Evolutionary conservation across 83 land plant genomes (phyloP), one percentile per base, ranked within the genome.

Genomic region (Isoetes engelmannii): DNA sequence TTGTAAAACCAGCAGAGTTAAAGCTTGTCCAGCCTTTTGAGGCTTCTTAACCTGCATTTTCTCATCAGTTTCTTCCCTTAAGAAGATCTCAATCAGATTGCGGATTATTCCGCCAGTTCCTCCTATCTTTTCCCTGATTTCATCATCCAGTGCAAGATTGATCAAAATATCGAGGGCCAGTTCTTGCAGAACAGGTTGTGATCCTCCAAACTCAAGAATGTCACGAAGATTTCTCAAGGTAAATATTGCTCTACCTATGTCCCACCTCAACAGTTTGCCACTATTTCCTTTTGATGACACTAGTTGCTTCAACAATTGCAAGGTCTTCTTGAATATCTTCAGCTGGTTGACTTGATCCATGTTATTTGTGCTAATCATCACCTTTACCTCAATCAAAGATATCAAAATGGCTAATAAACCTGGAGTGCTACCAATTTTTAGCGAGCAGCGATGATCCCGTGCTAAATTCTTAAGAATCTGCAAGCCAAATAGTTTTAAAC

Each of bases 141-240:
- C 15, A 12, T 51, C 54, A 51, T 51, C 54, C 54, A 51, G 15
- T 51, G 54, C 54, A 12, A 51, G 15, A 15, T n/a, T 51, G 12
- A 12, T 51, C 1, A 51, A 10, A 15, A 51, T 51, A 10, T 51
- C 54, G 1, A 51, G n/a, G 12, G 54, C 54, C 12, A 12, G 54
- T 51, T 51, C 54, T n/a, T 51, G 54, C 15, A 51, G 15, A 51
- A 51, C 15, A 51, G 54, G 54, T 12, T 51, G 54, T n/a, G 54
- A 51, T 51, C 54, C 54, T 51, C 54, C 54, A 51, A 51, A 51
- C n/a, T 51, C 15, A 12, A 51, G 15, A 51, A 51, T 51, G 15
- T 51, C 54, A 15, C 54, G 54, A 10, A 51, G 54, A 51, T 51
- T 51, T 51, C 54, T n/a, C 54, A 51, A 15, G n/a, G 15, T 10